A percentile compares a stretch with the other conserved stretches of the same genome.
Conservation (phyloP, 768 basidiomycete species). For the Macrolepiota albuminosa region DNA sequence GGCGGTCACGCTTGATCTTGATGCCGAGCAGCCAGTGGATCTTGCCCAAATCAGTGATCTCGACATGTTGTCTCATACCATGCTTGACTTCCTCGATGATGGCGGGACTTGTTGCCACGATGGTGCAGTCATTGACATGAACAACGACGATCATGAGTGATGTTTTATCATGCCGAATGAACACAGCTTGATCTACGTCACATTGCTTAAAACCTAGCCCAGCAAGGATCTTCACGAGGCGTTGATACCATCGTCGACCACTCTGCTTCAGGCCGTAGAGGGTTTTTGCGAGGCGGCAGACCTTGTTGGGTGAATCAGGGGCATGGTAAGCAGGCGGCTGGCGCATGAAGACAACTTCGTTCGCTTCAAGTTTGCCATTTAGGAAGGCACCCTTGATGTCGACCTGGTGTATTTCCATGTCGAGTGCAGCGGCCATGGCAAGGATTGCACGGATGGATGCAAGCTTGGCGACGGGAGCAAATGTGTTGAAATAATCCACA, state of each 20-base stretch:
- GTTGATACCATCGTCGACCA: slow-evolving; percentile 17
- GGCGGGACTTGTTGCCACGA: too few species aligned
- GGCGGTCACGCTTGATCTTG: too few species aligned
- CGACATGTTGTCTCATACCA: too few species aligned
- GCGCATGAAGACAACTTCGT: slow-evolving; percentile 38
- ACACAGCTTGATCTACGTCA: not conserved
- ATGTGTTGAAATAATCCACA: not conserved
- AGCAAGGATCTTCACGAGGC: slow-evolving; percentile 8
- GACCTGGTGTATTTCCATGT: not conserved
- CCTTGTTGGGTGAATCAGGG: slow-evolving; percentile 1
- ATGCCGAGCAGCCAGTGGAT: too few species aligned
- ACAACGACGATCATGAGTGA: slow-evolving; percentile 7
- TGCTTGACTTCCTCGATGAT: too few species aligned
- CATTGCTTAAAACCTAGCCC: slow-evolving; percentile 15
- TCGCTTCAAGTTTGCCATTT: slow-evolving; percentile 21
- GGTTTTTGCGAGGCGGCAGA: slow-evolving; percentile 21
- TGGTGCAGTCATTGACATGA: not conserved
- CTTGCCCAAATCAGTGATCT: too few species aligned
- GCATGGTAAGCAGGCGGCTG: slow-evolving; percentile 27
- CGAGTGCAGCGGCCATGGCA: not conserved
- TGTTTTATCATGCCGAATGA: slow-evolving; percentile 10
- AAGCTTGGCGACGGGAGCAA: not conserved
- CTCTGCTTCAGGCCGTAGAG: slow-evolving; percentile 23
- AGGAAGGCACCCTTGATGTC: not conserved
- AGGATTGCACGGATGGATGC: not conserved